Evolutionary conservation across 2,329 filamentous ascomycete species (phyloP).

Genomic region (Curvularia sp.): DNA sequence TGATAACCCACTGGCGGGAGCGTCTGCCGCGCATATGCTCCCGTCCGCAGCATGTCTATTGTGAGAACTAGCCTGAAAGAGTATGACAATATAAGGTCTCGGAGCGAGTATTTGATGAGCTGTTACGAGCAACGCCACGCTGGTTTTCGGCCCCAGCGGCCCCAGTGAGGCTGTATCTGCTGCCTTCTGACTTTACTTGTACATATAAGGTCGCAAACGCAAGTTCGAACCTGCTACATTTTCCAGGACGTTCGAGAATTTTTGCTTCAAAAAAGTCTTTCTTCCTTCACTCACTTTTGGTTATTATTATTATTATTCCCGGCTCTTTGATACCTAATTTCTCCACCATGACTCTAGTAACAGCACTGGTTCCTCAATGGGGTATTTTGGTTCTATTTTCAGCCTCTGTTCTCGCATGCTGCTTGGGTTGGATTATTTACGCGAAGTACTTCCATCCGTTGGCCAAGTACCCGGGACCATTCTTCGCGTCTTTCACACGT

Average conservation of each 20-base stretch:
- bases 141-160: background rate
- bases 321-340: background rate
- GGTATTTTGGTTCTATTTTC: background rate
- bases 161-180: background rate
- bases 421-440: background rate
- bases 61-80: background rate
- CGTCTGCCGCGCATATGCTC: too few species aligned
- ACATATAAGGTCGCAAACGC: background rate
- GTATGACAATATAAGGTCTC: background rate
- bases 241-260: background rate
- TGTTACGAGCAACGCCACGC: background rate
- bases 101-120: background rate
- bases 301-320: background rate
- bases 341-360: background rate
- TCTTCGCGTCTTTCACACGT: constrained; percentile 10
- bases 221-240: background rate
- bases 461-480: constrained; percentile 10
- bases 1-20: background rate
- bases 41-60: background rate
- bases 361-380: background rate
- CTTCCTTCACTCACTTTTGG: too few species aligned
- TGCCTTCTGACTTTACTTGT: background rate
- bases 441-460: constrained; percentile 7
- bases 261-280: accelerated
- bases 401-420: background rate